phyloP scores from a whole-genome alignment of 495 filamentous ascomycete genomes.

The Aspergillus sclerotioniger region DNA sequence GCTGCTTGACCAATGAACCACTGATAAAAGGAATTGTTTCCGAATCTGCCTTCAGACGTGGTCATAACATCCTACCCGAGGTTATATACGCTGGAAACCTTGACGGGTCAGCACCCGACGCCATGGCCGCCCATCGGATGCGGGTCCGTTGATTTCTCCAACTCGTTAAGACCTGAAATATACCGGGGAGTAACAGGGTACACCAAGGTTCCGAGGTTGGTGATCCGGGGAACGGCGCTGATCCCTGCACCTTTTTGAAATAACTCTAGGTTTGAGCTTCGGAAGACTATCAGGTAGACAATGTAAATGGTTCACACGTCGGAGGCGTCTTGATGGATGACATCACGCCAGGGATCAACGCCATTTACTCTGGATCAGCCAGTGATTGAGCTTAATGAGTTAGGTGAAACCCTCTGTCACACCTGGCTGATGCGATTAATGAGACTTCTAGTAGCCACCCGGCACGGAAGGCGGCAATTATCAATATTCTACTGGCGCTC shows the following conservation, averaged over 20 bases:
- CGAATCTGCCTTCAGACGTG: not conserved
- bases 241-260: not conserved
- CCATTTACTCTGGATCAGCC: too few species aligned
- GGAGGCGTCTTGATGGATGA: too few species aligned
- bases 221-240: not conserved
- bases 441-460: too few species aligned
- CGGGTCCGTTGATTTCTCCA: not conserved
- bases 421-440: too few species aligned
- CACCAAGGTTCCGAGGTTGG: not conserved
- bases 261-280: not conserved
- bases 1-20: not conserved
- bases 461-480: too few species aligned
- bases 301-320: not conserved
- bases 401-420: too few species aligned
- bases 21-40: slow-evolving; percentile 15
- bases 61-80: slow-evolving; percentile 8
- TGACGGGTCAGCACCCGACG: slow-evolving; percentile 17
- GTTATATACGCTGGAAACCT: slow-evolving; percentile 8
- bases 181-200: not conserved
- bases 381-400: too few species aligned
- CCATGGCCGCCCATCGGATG: not conserved
- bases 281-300: not conserved
- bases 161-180: not conserved
- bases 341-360: too few species aligned
- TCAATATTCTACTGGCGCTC: too few species aligned